These are phyloP conservation scores for Cryptosporidium bovis DNA, from an alignment of 169 alveolate species.

Conservation along the genomic window DNA sequence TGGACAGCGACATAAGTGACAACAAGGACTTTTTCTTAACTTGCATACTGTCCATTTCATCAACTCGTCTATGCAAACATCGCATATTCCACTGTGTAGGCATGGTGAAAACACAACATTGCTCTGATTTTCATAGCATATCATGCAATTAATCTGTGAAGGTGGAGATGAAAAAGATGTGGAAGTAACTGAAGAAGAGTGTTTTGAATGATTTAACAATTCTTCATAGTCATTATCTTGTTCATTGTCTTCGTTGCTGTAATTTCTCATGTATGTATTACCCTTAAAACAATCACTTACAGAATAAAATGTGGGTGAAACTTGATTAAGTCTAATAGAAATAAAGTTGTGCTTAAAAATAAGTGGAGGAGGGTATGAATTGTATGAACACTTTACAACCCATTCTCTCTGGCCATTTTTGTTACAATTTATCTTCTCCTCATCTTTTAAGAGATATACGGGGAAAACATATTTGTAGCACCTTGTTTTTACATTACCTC, in stretches of 20 bases:
- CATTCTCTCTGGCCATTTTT: slow-evolving; percentile 67
- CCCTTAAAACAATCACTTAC: background rate
- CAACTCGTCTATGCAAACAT: slow-evolving; percentile 48
- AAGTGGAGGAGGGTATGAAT: slow-evolving; percentile 70
- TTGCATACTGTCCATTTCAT: slow-evolving; percentile 75
- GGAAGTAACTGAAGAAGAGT: background rate
- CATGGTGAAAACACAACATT: slow-evolving; percentile 69
- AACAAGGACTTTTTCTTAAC: slow-evolving; percentile 53
- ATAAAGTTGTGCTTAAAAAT: slow-evolving; percentile 56
- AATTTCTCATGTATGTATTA: background rate
- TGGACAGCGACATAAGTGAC: slow-evolving; percentile 69
- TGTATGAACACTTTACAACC: slow-evolving; percentile 48
- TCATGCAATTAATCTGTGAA: slow-evolving; percentile 44
- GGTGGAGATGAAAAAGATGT: background rate
- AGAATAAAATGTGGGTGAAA: slow-evolving; percentile 62
- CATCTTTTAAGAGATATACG: slow-evolving; percentile 48
- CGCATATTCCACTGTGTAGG: slow-evolving; percentile 68
- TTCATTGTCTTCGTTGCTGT: background rate
- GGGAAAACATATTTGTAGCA: slow-evolving; percentile 64
- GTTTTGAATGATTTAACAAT: background rate
- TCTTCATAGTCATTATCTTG: background rate
- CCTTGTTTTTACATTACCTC: slow-evolving; percentile 18
- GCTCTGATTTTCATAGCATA: slow-evolving; percentile 62
- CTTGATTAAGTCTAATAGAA: slow-evolving; percentile 34
- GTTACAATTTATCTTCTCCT: slow-evolving; percentile 55